These are phyloP conservation scores for Cymbopogon flexuosus DNA, from an alignment of 202 grass and related monocot genomes.

Conservation along the genomic window DNA sequence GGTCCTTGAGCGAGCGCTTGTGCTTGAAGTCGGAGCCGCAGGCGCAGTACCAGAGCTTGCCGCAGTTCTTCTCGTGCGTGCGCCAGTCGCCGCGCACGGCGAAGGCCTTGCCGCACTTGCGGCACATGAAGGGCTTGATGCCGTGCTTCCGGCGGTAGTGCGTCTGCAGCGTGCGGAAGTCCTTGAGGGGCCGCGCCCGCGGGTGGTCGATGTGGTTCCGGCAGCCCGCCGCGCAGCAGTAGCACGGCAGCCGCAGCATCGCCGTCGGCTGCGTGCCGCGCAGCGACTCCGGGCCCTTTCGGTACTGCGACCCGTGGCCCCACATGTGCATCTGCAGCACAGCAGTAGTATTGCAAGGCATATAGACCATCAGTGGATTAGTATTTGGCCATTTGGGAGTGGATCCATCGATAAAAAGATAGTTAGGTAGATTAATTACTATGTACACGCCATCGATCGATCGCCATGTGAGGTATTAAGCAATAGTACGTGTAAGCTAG, in stretches of 20 bases:
- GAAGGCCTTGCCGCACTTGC: conserved; percentile 83
- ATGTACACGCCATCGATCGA: neutral
- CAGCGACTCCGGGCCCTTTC: conserved; percentile 68
- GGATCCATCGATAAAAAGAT: too few species aligned
- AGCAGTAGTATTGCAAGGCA: too few species aligned
- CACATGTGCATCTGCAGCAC: conserved; percentile 77
- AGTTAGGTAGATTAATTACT: too few species aligned
- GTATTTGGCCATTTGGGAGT: too few species aligned
- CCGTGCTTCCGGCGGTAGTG: conserved; percentile 86
- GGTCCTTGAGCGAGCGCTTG: conserved; percentile 79
- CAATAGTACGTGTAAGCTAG: neutral
- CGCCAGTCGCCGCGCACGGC: conserved; percentile 85
- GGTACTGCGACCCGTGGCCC: conserved; percentile 80
- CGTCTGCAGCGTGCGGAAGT: conserved; percentile 76
- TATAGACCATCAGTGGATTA: neutral
- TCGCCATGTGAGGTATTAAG: neutral
- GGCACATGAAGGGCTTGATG: conserved; percentile 91
- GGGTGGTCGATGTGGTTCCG: conserved; percentile 78
- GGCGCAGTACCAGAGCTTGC: conserved; percentile 85
- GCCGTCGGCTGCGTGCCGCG: conserved; percentile 74
- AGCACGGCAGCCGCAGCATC: conserved; percentile 80
- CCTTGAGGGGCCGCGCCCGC: conserved; percentile 57
- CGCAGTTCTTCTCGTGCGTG: conserved; percentile 90
- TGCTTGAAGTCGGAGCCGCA: conserved; percentile 90
- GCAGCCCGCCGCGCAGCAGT: conserved; percentile 66